Percentiles rank a stretch among this genome's conserved stretches.
These are phyloP conservation scores for Diaporthe caulivora DNA, from an alignment of 2,329 filamentous ascomycete species.

Conservation along the genomic window DNA sequence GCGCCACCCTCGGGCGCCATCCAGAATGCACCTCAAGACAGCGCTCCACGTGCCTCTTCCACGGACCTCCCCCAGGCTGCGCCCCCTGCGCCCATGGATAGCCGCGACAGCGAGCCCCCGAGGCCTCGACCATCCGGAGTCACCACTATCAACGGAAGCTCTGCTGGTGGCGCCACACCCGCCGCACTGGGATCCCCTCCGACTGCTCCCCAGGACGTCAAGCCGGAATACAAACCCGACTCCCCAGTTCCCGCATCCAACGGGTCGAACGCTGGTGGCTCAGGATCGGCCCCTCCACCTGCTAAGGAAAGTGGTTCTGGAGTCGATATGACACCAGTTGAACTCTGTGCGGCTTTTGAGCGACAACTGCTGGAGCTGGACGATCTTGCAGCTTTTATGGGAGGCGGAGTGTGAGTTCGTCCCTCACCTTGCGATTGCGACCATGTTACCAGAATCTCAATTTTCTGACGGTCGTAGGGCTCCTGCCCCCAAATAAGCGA, in stretches of 20 bases:
- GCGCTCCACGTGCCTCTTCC: slow-evolving; percentile 42
- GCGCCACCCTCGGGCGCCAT: slow-evolving; percentile 50
- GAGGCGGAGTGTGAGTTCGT: slow-evolving; percentile 65
- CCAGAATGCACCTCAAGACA: slow-evolving; percentile 38
- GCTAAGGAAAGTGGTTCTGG: slow-evolving; percentile 42
- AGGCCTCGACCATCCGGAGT: slow-evolving; percentile 65
- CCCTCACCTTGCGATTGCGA: slow-evolving; percentile 29
- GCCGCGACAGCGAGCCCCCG: slow-evolving; percentile 67
- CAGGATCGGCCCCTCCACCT: slow-evolving; percentile 36
- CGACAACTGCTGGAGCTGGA: slow-evolving; percentile 71
- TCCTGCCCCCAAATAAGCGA: slow-evolving; percentile 37
- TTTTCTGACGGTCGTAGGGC: slow-evolving; percentile 39
- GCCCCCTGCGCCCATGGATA: slow-evolving; percentile 46
- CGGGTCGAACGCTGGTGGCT: slow-evolving; percentile 43
- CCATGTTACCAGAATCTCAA: slow-evolving; percentile 27
- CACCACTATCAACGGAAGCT: slow-evolving; percentile 70
- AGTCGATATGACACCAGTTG: slow-evolving; percentile 69
- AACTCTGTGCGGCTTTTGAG: slow-evolving; percentile 71
- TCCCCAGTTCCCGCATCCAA: slow-evolving; percentile 49
- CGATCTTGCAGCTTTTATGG: slow-evolving; percentile 73
- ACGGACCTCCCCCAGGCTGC: slow-evolving; percentile 41
- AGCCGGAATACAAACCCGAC: slow-evolving; percentile 46
- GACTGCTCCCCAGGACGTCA: slow-evolving; percentile 40
- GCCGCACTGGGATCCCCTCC: slow-evolving; percentile 57
- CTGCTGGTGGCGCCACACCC: slow-evolving; percentile 61